These are phyloP conservation scores for Neurospora sublineolata DNA, from an alignment of 495 filamentous ascomycete genomes.

Conservation along the genomic window DNA sequence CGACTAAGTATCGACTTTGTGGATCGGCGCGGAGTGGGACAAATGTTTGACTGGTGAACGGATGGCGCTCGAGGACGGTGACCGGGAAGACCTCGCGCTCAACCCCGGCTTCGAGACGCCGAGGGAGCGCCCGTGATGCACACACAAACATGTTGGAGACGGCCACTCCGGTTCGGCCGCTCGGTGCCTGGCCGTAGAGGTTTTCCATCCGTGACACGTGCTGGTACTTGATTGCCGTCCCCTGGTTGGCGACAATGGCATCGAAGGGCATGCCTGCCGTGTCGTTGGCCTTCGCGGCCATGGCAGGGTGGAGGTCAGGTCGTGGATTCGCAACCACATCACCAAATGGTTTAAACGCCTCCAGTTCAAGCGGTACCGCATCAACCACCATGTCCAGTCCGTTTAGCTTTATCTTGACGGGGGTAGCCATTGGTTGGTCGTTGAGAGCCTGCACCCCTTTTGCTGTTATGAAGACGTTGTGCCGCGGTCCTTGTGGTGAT, in stretches of 20 bases:
- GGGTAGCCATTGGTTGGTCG: constrained; percentile 19
- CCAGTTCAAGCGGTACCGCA: constrained; percentile 49
- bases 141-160: constrained; percentile 86
- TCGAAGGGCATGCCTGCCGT: constrained; percentile 23
- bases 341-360: constrained; percentile 69
- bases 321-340: constrained; percentile 65
- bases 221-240: constrained; percentile 74
- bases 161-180: constrained; percentile 44
- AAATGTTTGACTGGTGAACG: constrained; percentile 89
- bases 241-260: constrained; percentile 61
- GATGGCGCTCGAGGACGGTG: constrained; percentile 78
- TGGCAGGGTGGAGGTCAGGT: constrained; percentile 36
- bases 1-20: constrained; percentile 58
- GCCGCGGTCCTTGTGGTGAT: neutral
- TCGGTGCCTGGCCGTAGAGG: constrained; percentile 55
- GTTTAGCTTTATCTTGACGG: constrained; percentile 8
- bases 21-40: constrained; percentile 55
- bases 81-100: constrained; percentile 47
- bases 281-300: constrained; percentile 19
- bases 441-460: neutral
- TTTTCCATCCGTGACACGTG: constrained; percentile 61
- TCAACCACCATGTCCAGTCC: constrained; percentile 22
- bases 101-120: neutral
- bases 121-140: constrained; percentile 44
- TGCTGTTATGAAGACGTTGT: neutral